Evolutionary conservation across 306 rosid species (phyloP).

Genomic region (Lablab purpureus): DNA sequence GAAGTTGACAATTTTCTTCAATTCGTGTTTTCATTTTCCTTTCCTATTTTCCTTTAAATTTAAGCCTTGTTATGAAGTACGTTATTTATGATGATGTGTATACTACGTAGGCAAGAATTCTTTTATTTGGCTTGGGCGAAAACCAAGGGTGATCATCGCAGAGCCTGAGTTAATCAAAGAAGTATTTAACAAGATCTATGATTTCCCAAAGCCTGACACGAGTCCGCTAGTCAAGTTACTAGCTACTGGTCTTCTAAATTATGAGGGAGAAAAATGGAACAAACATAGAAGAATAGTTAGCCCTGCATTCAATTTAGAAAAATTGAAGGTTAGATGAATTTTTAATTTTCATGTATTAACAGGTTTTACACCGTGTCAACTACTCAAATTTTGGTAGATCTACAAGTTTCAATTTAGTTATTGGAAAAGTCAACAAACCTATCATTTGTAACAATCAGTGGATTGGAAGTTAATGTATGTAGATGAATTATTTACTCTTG

Average conservation of each 20-base stretch:
- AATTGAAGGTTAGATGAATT: neutral
- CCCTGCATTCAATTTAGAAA: conserved; percentile 55
- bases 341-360: too few relatives aligned
- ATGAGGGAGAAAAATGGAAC: conserved; percentile 61
- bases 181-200: conserved; percentile 34
- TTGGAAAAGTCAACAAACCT: too few relatives aligned
- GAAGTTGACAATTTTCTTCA: neutral
- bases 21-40: neutral
- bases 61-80: neutral
- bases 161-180: conserved; percentile 53
- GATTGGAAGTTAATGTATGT: too few relatives aligned
- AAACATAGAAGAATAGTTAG: conserved; percentile 62
- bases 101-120: neutral
- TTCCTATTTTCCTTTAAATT: too few relatives aligned
- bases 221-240: conserved; percentile 36
- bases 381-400: too few relatives aligned
- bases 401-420: too few relatives aligned
- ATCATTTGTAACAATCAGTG: too few relatives aligned
- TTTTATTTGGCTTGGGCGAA: conserved; percentile 38
- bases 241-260: conserved; percentile 30
- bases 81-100: neutral
- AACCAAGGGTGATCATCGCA: conserved; percentile 47
- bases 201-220: conserved; percentile 27
- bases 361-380: too few relatives aligned
- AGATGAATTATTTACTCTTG: too few relatives aligned